Conservation (phyloP, 2,329 filamentous ascomycete species). For the Penicillium carneum region DNA sequence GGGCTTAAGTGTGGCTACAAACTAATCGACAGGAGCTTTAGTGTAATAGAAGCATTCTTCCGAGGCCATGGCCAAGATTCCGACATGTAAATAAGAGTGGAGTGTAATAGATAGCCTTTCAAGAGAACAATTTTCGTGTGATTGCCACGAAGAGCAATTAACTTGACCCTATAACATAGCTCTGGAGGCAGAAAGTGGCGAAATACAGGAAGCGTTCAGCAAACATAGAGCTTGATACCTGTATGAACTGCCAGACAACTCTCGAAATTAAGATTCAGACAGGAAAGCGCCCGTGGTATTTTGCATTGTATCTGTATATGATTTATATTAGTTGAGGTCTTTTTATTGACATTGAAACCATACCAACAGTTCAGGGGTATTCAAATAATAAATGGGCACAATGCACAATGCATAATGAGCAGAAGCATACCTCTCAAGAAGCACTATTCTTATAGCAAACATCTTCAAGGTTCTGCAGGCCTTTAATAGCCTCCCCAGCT, state of each 20-base stretch:
- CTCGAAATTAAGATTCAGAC: background rate
- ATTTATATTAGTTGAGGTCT: background rate
- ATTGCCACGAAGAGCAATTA: background rate
- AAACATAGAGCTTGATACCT: background rate
- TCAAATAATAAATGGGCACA: background rate
- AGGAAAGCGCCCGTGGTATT: background rate
- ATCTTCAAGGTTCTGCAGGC: conserved; percentile 69
- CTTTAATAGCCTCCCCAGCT: conserved; percentile 71
- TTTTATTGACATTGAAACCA: background rate
- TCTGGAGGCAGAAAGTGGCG: background rate
- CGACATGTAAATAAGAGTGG: background rate
- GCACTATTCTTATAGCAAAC: conserved; percentile 60
- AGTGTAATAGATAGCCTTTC: background rate
- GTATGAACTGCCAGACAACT: background rate
- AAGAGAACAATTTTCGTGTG: background rate
- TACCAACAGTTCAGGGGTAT: background rate
- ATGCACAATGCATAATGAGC: background rate
- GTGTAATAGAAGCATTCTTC: background rate
- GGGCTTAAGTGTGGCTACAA: background rate
- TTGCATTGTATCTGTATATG: background rate
- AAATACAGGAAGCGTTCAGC: background rate
- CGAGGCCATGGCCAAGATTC: background rate
- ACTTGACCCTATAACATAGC: background rate
- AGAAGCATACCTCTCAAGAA: conserved; percentile 13
- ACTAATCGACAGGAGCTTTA: background rate